Evolutionary conservation across 345 rosid genomes (phyloP), one percentile per base, ranked within the genome.

Genomic region (Rhodomyrtus tomentosa): DNA sequence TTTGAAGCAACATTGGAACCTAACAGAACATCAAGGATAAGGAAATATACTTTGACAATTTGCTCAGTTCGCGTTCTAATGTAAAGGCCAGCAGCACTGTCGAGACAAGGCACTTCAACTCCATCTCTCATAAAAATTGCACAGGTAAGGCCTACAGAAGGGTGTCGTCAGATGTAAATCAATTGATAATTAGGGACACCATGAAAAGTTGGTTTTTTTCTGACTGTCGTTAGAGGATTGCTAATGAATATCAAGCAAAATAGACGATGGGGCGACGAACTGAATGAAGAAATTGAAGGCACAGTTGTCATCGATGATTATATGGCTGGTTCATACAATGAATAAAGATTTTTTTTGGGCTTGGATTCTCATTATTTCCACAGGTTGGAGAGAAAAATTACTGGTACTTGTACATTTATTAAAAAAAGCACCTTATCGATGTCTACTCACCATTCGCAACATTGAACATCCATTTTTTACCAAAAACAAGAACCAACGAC

Each of bases 21-120:
- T 53, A 18, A 36, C 49, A 62, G 74, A 62, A 82, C 68, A 54
- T 36, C n/a, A 82, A 38, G 45, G 27, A 38, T 36, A 36, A 82
- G 84, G 87, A 62, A 84, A 83, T 87, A 82, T 94, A 96, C 99
- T 91, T 95, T 95, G 85, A 93, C 97, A 68, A 95, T 88, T 83
- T 96, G 91, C 91, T 90, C 94, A 5, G 90, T 88, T 88, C 98
- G 93, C 85, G 97, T 93, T 91, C 88, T 90, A 89, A 96, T 90
- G 89, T 95, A 96, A 85, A 96, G 95, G 87, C 99, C 99, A 72
- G 98, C 93, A 88, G 90, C 92, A 89, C 88, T 90, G 89, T 93
- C 97, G 4, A 98, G 96, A 86, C 95, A 96, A 91, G 97, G 90
- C 88, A 92, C 87, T 92, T 93, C 95, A 84, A 88, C 89, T 81